A percentile compares a stretch with the other conserved stretches of the same genome.
Conservation (phyloP, 345 rosid species). For the Draba incana region DNA sequence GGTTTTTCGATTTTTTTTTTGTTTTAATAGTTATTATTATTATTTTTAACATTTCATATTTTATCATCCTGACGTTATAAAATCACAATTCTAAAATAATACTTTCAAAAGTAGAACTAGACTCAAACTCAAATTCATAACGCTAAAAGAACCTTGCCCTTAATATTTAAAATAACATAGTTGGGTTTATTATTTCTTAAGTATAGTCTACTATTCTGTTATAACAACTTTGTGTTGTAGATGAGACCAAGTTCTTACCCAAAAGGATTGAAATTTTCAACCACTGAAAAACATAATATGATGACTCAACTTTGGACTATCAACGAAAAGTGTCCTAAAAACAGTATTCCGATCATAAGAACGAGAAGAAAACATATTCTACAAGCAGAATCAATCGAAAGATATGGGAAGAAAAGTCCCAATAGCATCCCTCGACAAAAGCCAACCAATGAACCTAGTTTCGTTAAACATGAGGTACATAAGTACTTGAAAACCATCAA, state of each 20-base stretch:
- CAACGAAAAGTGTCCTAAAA: slow-evolving; percentile 16
- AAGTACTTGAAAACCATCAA: background rate
- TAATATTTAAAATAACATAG: background rate
- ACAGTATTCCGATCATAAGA: slow-evolving; percentile 26
- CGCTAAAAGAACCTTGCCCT: too few relatives aligned
- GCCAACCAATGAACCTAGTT: background rate
- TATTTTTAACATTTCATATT: too few relatives aligned
- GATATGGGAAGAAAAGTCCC: background rate
- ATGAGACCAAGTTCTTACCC: slow-evolving; percentile 32
- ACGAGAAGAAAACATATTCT: slow-evolving; percentile 16
- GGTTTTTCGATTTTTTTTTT: background rate
- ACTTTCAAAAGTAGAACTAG: too few relatives aligned
- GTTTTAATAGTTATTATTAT: background rate
- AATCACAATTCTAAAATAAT: too few relatives aligned
- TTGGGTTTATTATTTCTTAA: background rate
- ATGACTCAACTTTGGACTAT: slow-evolving; percentile 21
- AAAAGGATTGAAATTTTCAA: background rate
- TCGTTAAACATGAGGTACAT: background rate
- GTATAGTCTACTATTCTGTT: too few relatives aligned
- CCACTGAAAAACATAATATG: background rate
- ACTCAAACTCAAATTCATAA: too few relatives aligned
- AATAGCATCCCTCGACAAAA: background rate
- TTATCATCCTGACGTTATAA: too few relatives aligned
- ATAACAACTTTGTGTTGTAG: background rate
- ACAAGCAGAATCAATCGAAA: slow-evolving; percentile 2